Base-by-base conservation (phyloP, 371 early-diverging fungal species). In the Coemansia sp. region DNA sequence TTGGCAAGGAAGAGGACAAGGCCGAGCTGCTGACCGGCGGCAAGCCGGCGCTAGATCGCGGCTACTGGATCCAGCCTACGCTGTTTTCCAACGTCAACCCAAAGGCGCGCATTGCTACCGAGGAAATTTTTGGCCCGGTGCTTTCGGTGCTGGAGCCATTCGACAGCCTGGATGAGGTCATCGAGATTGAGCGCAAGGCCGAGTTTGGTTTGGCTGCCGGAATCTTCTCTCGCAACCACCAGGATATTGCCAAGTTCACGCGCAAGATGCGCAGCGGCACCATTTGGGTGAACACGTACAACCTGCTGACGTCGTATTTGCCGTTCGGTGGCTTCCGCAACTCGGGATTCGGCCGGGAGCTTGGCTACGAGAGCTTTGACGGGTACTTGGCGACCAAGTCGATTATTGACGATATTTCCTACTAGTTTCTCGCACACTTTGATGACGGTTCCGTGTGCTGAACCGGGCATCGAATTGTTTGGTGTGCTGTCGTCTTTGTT, bases 41-140 rank as follows among this genome's bases (percentile, higher is more conserved):
- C 54, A 79, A 83, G 55, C 84, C 88, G n/a, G 70, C 74, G 62
- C 86, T 86, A 11, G 72, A 79, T 56, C 79, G 82, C 47, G 94
- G 93, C 2, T 93, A 86, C 78, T 93, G 86, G 77, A 78, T 92
- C 61, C 79, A 85, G 58, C 95, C 95, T 9, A 93, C 94, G 1
- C 73, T 95, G 38, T 89, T 93, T 59, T 70, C 75, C 50, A 79
- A 89, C 62, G 90, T 91, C 50, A 61, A 77, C 4, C 87, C 90
- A 48, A 70, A 72, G 34, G 85, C 86, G 77, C 78, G 79, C 6
- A 76, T 96, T 34, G 89, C 88, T 70, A 82, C 80, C 38, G 90
- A 94, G 62, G 96, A 96, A 74, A 87, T 95, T 60, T 96, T 96
- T 83, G 96, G 96, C 2, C 96, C 96, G 0, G 94, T 96, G 4